These are phyloP conservation scores for Phenoliferia sp. DNA, from an alignment of 1,284 basidiomycete species.

Conservation along the genomic window DNA sequence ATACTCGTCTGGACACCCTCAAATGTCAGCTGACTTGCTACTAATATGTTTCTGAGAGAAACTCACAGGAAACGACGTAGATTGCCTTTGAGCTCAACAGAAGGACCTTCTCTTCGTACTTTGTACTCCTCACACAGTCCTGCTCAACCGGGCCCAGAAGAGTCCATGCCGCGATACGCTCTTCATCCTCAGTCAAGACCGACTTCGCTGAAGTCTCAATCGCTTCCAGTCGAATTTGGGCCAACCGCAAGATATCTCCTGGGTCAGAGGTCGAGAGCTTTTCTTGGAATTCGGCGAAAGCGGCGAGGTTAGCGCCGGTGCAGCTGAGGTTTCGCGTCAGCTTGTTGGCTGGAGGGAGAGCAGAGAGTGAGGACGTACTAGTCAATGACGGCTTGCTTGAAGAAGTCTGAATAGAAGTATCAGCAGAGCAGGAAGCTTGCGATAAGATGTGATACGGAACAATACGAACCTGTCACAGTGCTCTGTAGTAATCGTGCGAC, in stretches of 20 bases:
- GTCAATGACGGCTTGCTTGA: constrained; percentile 68
- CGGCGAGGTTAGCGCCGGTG: constrained; percentile 68
- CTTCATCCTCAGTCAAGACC: constrained; percentile 75
- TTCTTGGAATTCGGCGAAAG: constrained; percentile 85
- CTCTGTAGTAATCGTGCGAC: constrained; percentile 61
- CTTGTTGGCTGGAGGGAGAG: not conserved
- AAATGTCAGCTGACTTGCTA: too few species aligned
- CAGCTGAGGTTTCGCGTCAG: not conserved
- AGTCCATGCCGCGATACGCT: constrained; percentile 81
- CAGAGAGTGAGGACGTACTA: constrained; percentile 63
- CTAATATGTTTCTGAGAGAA: too few species aligned
- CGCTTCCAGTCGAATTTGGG: constrained; percentile 80
- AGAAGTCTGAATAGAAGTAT: constrained; percentile 71
- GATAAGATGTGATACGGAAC: not conserved
- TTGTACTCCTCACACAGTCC: constrained; percentile 52
- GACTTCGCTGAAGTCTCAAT: constrained; percentile 79
- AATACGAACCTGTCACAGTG: constrained; percentile 34
- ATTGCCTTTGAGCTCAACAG: constrained; percentile 50
- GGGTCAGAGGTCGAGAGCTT: constrained; percentile 84
- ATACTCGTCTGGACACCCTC: too few species aligned
- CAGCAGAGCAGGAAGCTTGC: not conserved
- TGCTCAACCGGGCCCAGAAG: constrained; percentile 76
- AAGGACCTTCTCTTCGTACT: constrained; percentile 89
- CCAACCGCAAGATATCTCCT: constrained; percentile 76
- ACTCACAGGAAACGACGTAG: constrained; percentile 34